These are phyloP conservation scores for Cyclocybe cylindracea DNA, from an alignment of 768 basidiomycete species.

Conservation along the genomic window DNA sequence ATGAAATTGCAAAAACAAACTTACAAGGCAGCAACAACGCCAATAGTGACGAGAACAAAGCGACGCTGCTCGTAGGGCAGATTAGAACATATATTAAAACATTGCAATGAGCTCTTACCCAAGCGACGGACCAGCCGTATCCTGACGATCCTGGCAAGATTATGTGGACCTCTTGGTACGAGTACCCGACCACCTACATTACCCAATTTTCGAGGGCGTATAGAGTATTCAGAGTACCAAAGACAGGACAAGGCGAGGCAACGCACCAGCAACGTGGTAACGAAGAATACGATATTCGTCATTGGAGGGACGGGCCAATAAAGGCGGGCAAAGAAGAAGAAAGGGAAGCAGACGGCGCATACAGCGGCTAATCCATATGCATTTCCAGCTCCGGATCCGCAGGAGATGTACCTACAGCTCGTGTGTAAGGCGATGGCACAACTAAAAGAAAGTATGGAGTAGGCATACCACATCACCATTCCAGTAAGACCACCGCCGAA, in stretches of 20 bases:
- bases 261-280: constrained; percentile 58
- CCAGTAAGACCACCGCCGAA: constrained; percentile 67
- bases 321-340: constrained; percentile 69
- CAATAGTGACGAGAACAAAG: constrained; percentile 67
- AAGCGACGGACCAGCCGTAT: constrained; percentile 56
- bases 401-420: constrained; percentile 63
- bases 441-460: neutral
- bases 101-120: neutral
- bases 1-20: constrained; percentile 14
- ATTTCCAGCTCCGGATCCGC: constrained; percentile 59
- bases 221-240: neutral
- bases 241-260: neutral
- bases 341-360: constrained; percentile 67
- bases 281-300: constrained; percentile 69
- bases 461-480: constrained; percentile 62
- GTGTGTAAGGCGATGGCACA: neutral
- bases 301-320: constrained; percentile 77
- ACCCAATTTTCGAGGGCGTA: neutral
- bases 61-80: constrained; percentile 45
- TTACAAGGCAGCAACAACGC: constrained; percentile 79
- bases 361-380: constrained; percentile 72
- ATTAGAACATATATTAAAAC: neutral
- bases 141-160: constrained; percentile 51
- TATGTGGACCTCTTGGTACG: constrained; percentile 63
- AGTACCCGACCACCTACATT: constrained; percentile 68